Base-by-base conservation (phyloP, 805 yeast genomes). In the Sugiyamaella smithiae region DNA sequence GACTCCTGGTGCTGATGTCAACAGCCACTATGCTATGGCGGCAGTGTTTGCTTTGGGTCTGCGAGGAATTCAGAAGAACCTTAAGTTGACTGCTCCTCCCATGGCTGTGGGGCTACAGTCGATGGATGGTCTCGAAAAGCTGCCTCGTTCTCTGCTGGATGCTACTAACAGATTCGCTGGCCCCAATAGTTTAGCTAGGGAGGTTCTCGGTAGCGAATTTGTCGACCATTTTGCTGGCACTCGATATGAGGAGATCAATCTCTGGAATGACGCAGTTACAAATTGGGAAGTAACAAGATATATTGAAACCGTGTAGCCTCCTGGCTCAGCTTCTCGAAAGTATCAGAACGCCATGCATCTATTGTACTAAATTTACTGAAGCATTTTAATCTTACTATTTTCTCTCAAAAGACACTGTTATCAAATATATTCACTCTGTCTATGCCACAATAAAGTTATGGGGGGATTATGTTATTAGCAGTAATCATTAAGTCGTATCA, bases 141-240 rank as follows among this genome's bases (percentile, higher is more conserved):
- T 65, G 28, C 68, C 69, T 1, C 48, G 51, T 33, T 49, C 58
- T 5, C 49, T 65, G 35, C 40, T 49, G n/a, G 48, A 45, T 7
- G 67, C 68, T 2, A 59, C 65, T 14, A 55, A 48, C 14, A 36
- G 41, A 16, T 65, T 65, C 40, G 56, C 57, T 41, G 49, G 54
- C 5, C 52, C 54, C 4, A 50, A 51, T 1, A 53, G 61, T 29
- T 38, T 64, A 16, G 69, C 69, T 3, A 52, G 69, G 9, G 61
- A 61, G 42, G 67, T 69, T 7, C 56, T 72, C 33, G 77, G 76
- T 5, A 66, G 62, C 45, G 60, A 40, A 11, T 65, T 65, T 52
- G 69, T 65, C 7, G 66, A 65, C 20, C 69, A 65, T 37, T 65
- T 52, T 41, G 65, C 64, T 9, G 60, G 48, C 3, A 65, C 69